Conservation (phyloP, 2,329 filamentous ascomycete species). For the Colletotrichum tofieldiae region DNA sequence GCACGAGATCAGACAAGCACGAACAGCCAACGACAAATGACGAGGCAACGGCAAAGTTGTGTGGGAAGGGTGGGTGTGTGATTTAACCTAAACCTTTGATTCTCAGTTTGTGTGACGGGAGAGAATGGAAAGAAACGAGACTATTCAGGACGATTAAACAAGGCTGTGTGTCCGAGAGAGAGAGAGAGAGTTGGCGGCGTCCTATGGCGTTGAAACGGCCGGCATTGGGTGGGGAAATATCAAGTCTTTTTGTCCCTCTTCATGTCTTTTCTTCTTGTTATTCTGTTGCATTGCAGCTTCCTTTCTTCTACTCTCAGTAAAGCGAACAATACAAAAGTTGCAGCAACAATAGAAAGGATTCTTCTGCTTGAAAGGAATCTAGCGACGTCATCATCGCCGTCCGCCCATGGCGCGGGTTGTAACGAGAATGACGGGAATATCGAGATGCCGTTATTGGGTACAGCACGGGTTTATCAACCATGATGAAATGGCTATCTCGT, state of each 20-base stretch:
- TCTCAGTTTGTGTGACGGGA: neutral
- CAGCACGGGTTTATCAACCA: no score
- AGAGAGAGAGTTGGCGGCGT: conserved; percentile 26
- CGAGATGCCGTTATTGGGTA: no score
- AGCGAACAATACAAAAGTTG: conserved; percentile 33
- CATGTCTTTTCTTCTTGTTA: neutral
- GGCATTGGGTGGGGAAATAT: conserved; percentile 39
- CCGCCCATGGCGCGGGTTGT: no score
- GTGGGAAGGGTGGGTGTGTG: neutral
- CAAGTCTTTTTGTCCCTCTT: conserved; percentile 10
- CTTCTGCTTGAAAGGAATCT: neutral
- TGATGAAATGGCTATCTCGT: no score
- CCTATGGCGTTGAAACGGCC: conserved; percentile 38
- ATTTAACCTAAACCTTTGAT: neutral
- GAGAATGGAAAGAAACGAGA: conserved; percentile 21
- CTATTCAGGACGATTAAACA: neutral
- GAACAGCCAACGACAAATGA: neutral
- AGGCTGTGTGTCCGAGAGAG: neutral
- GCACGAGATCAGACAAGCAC: neutral
- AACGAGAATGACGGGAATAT: no score
- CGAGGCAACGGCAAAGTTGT: neutral
- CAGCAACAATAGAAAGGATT: neutral
- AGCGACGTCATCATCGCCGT: no score
- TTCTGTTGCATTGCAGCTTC: conserved; percentile 30
- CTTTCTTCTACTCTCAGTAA: neutral